Base-by-base conservation (phyloP, 139 green algal species). In the Protoeuglena noctilucae region DNA sequence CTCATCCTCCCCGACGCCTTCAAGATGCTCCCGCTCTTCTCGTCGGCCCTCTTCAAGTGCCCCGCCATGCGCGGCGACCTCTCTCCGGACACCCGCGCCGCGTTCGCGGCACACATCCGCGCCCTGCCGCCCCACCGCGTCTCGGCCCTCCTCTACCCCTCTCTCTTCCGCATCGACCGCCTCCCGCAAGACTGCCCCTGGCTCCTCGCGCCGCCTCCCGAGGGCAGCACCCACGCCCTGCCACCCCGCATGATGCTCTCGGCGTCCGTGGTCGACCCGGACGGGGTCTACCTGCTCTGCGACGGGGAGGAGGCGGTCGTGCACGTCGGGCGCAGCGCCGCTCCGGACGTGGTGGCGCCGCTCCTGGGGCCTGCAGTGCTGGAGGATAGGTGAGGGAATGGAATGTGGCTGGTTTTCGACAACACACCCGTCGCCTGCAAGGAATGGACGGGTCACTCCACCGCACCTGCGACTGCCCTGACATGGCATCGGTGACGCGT, bases 1-100 rank as follows among this genome's bases (percentile, higher is more conserved):
- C 81, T 95, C 48, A 90, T 95, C 53, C 70, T 95, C 48, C 86
- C 86, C 0, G 85, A 95, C 68, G 75, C 81, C 17, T 69, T 95
- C 41, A 93, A 95, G 73, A 71, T 95, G 59, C 68, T 93, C 64
- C 86, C 86, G 14, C 67, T 93, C 27, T 93, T 85, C 67, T 68
- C 63, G 26, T 66, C 92, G 45, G 68, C 66, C 22, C 61, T 93
- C 26, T 66, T 77, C 51, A 95, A 95, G 70, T 64, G 60, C 7
- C 50, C 68, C 26, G 62, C 61, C 7, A 72, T 95, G 71, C 73
- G 79, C 58, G 67, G 28, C 2, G 70, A 66, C 54, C 55, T 27
- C 23, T 28, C 57, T n/a, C 26, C 26, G 23, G 59, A 72, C 49
- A 58, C 40, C 27, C 48, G 66, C 9, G 28, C 28, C 1, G 0